Evolutionary conservation across 1,139 yeast genomes (phyloP), one percentile per base, ranked within the genome.

Genomic region (Arxiozyma bovina): DNA sequence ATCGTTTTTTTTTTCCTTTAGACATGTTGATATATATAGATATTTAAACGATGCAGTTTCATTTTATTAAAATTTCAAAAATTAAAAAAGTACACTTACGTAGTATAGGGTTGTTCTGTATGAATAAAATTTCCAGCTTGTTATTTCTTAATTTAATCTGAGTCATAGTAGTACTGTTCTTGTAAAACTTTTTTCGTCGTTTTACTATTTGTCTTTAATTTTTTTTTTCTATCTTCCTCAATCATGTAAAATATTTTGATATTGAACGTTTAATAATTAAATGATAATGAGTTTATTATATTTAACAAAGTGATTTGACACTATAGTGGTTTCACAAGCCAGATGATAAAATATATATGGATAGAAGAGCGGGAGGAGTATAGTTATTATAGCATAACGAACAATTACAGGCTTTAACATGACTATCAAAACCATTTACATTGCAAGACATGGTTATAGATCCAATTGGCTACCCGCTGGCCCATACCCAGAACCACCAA

Each of bases 381-480:
- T n/a, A 23, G 21, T 5, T n/a, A 42, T 34, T 27, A 18, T 22
- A 42, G 1, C 12, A 23, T 9, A 23, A 38, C 6, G 7, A 30
- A 42, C 23, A 17, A 5, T 6, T 21, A 43, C 45, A 70, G 69
- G 73, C 58, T 67, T 22, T 4, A 42, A 41, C 43, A 70, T 70
- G 73, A 59, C 68, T 21, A 56, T 74, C 2, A 66, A 70, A 57
- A 73, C 74, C 12, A 72, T 74, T 17, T 73, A 73, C 57, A 70
- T 74, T 40, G 75, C 76, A 2, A 72, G 77, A 63, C 96, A 88
- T 68, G 96, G 96, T 1, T 87, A 79, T 70, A 74, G 96, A 58
- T 82, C 93, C 57, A 89, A 88, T 65, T 87, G 96, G 96, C 73
- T 83, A 38, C 89, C 91, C 1, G 80, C 79, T 8, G 70, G 70